Base-by-base conservation (phyloP, 257 asterid genomes). In the Fraxinus anomala region DNA sequence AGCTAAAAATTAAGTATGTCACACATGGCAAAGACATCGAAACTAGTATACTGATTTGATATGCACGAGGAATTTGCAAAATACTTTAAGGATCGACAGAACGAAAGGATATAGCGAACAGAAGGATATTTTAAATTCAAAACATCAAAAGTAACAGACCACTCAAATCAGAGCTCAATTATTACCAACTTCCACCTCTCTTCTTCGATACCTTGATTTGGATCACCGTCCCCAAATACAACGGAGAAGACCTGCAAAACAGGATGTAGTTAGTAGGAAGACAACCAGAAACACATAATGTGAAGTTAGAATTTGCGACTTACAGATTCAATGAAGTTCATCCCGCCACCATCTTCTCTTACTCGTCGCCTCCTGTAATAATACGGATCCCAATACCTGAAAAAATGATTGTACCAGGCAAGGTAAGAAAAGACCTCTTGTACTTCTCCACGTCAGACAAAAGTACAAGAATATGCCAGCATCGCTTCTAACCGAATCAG, bases 121-220 rank as follows among this genome's bases (percentile, higher is more conserved):
- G 51, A 26, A 63, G 36, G 69, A 12, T 26, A 69, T 47, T 72
- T 56, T 76, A 49, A n/a, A 85, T 77, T 74, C 44, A 82, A 78
- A 82, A 87, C 76, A 80, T 78, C 78, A 82, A 63, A 74, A 87
- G 89, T 81, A 89, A 89, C 94, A 88, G 91, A 93, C 93, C 98
- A 89, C 94, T 86, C 88, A 88, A 92, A 86, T 86, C 92, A 90
- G 91, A 88, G 91, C 92, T 86, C 89, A 82, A 85, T 83, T 87
- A 93, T 96, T 96, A 96, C 99, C 99, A 96, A 93, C 98, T 96
- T 93, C 99, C 99, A 96, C 94, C 97, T 90, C 89, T 96, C 94
- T 91, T 92, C 99, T 91, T 93, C 99, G 86, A 93, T 93, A 82
- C 95, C 99, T 88, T 96, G 96, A 82, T 96, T 96, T 84, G 99